These are phyloP conservation scores for Odonthalia washingtoniensis DNA, from an alignment of 31 red algal genomes.

Conservation along the genomic window DNA sequence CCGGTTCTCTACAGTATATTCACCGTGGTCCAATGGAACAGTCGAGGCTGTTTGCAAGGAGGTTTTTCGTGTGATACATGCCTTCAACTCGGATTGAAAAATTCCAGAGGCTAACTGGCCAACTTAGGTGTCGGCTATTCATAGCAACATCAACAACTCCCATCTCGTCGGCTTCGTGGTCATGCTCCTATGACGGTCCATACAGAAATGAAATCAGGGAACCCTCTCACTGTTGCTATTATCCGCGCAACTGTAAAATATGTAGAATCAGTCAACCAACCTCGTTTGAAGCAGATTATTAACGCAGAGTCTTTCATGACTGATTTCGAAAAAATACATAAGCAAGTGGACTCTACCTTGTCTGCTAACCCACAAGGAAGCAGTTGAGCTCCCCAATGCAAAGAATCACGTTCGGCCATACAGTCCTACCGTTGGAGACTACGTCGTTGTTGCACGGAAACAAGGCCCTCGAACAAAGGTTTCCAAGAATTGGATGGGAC, in stretches of 20 bases:
- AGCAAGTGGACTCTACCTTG: background rate
- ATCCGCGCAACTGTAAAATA: background rate
- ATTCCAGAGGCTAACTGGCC: background rate
- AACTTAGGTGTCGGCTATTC: background rate
- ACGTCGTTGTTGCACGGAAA: slow-evolving; percentile 4
- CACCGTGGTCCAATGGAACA: slow-evolving; percentile 53
- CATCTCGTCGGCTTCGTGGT: no score
- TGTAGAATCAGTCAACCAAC: background rate
- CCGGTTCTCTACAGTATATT: slow-evolving; percentile 41
- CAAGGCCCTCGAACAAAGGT: slow-evolving; percentile 15
- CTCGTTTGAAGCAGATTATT: slow-evolving; percentile 2
- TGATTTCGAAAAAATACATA: slow-evolving; percentile 24
- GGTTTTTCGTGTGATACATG: background rate
- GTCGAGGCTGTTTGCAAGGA: slow-evolving; percentile 47
- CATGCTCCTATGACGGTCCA: slow-evolving; percentile 28
- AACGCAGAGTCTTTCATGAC: background rate
- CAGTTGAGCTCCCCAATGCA: slow-evolving; percentile 23
- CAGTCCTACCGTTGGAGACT: slow-evolving; percentile 32
- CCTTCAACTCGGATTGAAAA: background rate
- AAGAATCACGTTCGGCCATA: slow-evolving; percentile 11
- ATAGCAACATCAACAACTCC: background rate
- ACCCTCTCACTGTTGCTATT: background rate
- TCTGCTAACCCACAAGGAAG: background rate
- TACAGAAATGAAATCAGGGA: slow-evolving; percentile 12
- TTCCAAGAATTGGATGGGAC: slow-evolving; percentile 18